These are phyloP conservation scores for Rutstroemia sydowiana DNA, from an alignment of 2,329 filamentous ascomycete genomes.

Conservation along the genomic window DNA sequence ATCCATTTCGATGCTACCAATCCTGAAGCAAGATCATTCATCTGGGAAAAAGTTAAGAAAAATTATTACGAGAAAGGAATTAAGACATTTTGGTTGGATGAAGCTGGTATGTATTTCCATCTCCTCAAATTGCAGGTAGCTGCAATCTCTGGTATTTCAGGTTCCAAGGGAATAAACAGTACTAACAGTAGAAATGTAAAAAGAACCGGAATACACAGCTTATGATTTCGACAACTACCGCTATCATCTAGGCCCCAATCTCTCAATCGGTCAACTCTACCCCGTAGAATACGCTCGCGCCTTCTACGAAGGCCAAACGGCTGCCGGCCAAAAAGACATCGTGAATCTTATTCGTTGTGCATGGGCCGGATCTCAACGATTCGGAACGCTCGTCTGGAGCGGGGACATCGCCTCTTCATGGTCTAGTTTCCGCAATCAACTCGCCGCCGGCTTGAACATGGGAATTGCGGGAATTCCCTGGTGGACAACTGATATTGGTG, in stretches of 20 bases:
- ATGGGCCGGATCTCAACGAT: conserved; percentile 54
- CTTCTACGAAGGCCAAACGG: conserved; percentile 52
- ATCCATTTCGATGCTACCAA: conserved; percentile 59
- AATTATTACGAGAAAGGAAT: conserved; percentile 59
- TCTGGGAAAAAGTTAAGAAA: conserved; percentile 51
- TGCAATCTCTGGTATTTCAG: too few relatives aligned
- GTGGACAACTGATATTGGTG: conserved; percentile 67
- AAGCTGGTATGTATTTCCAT: conserved; percentile 35
- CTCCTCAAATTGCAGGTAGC: neutral
- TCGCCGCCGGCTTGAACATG: conserved; percentile 59
- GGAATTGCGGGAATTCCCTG: conserved; percentile 56
- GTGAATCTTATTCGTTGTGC: conserved; percentile 53
- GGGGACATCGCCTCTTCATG: conserved; percentile 61
- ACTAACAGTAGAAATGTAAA: too few relatives aligned
- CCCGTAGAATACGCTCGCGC: conserved; percentile 49
- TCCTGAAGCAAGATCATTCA: conserved; percentile 47
- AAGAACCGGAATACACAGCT: conserved; percentile 55
- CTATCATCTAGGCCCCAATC: conserved; percentile 47
- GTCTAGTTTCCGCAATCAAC: conserved; percentile 50
- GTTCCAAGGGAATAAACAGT: too few relatives aligned
- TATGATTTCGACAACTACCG: conserved; percentile 64
- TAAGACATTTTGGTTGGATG: conserved; percentile 60
- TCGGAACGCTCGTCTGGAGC: conserved; percentile 58
- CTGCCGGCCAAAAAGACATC: conserved; percentile 46
- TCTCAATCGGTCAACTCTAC: conserved; percentile 53